Base-by-base conservation (phyloP, 1,284 basidiomycete genomes). In the Sporisorium sorghi region DNA sequence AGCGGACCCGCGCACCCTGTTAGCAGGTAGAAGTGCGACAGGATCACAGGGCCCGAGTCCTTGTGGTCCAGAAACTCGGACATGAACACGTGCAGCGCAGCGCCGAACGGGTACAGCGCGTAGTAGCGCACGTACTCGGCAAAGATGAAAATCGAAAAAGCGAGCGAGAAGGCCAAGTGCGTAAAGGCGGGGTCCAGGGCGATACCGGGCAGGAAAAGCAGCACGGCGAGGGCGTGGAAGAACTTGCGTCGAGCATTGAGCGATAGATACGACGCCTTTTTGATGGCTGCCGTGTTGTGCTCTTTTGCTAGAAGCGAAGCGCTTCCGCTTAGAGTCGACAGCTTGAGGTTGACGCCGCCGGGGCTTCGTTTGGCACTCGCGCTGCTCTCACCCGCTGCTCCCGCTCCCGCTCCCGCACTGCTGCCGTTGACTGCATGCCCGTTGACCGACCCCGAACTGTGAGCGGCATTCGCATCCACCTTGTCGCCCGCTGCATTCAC, bases 231-330 rank as follows among this genome's bases (percentile, higher is more conserved):
- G 15, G 90, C 93, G 86, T 99, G 97, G 86, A 99, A 99, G 85
- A 92, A 97, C 86, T 99, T 99, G 60, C 97, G 88, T 58, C 96
- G 88, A n/a, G 93, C 93, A 84, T 99, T 99, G 69, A 98, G 87
- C 44, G 91, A 90, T 63, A 99, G 69, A 43, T 77, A 53, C 15
- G 75, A 67, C 7, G 77, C 77, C 55, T 69, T 75, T 39, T 75
- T 77, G 61, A 77, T 65, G 11, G 75, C 66, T 35, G 58, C 65
- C 8, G 65, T 62, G 39, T 66, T 71, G 56, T 65, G 64, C 52
- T 74, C 71, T 39, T 68, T 75, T n/a, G 62, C 58, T 6, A 73
- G 35, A 14, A 67, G 56, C n/a, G 61, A 56, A 8, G 62, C 77
- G 40, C 59, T 63, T 26, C 69, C 73, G 21, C 66, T 51, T 3